Base-by-base conservation (phyloP, 768 basidiomycete species). In the Clitopilus hobsonii region DNA sequence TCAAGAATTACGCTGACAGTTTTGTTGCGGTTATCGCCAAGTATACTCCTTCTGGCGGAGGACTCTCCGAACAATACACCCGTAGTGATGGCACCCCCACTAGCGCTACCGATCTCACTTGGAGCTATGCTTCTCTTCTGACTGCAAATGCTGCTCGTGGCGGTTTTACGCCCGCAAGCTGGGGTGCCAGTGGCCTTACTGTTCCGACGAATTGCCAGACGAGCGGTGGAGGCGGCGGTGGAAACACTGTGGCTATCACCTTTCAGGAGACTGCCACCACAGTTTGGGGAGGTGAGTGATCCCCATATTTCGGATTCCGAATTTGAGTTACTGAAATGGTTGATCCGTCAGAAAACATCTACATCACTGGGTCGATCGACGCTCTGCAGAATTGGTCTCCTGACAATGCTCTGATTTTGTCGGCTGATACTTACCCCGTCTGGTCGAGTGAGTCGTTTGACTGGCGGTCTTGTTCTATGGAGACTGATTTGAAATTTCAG, bases 101-200 rank as follows among this genome's bases (percentile, higher is more conserved):
- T 13, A 85, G 84, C 63, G 88, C 88, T 1, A 63, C 68, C 4
- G 84, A 91, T 63, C 71, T 91, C 55, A 89, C 88, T 0, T 90
- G 88, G 89, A 86, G 82, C 61, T 91, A 89, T 61, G 88, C 88
- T 7, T 74, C 85, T n/a, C 73, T 81, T 3, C 63, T 90, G 52
- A 86, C 89, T 0, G 79, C 75, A 10, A 79, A 80, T 55, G 71
- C 68, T 13, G 84, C 85, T 3, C 74, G 82, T 24, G 65, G 67
- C 2, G 84, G 84, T 0, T 62, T 71, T 26, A 63, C 68, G 3
- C 72, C 80, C 2, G 71, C 70, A 0, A 77, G 78, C 59, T 90
- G 89, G 89, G 88, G 89, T 26, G 89, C 89, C 3, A 60, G 66
- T 5, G 84, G 79, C 2, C 63, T 89, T 58, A 63, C 67, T 1